phyloP scores from a whole-genome alignment of 73 alveolate species.

The Stentor roeselii region DNA sequence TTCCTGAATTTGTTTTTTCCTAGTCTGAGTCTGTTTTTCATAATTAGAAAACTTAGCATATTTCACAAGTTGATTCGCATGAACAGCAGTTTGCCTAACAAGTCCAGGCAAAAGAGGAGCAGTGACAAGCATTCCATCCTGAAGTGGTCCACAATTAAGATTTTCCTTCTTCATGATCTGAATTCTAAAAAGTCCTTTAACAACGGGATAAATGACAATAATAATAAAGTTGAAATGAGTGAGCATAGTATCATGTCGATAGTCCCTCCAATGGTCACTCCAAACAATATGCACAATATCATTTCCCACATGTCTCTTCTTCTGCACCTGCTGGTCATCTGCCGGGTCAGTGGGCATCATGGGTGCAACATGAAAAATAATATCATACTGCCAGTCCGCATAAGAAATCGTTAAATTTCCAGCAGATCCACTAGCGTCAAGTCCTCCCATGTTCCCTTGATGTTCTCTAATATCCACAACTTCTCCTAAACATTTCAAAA shows the following conservation, averaged over 20 bases:
- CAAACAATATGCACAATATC: slow-evolving; percentile 31
- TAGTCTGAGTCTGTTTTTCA: background rate
- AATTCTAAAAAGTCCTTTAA: background rate
- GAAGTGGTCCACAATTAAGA: slow-evolving; percentile 7
- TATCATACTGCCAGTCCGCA: slow-evolving; percentile 21
- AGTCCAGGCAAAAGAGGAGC: background rate
- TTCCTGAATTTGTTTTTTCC: background rate
- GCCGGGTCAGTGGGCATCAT: slow-evolving; percentile 26
- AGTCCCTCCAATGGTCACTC: slow-evolving; percentile 22
- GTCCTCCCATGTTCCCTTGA: slow-evolving; percentile 25
- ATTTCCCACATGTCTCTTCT: slow-evolving; percentile 31
- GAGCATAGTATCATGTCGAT: slow-evolving; percentile 11
- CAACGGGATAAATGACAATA: slow-evolving; percentile 7
- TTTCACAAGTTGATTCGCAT: slow-evolving; percentile 5
- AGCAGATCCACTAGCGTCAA: slow-evolving; percentile 21
- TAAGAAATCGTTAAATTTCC: slow-evolving; percentile 27
- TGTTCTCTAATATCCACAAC: slow-evolving; percentile 17
- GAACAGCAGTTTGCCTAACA: slow-evolving; percentile 18
- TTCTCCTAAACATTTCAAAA: background rate
- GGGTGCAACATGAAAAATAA: slow-evolving; percentile 24
- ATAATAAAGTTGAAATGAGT: slow-evolving; percentile 23
- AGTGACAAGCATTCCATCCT: slow-evolving; percentile 24
- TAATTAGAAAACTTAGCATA: background rate
- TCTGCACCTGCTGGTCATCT: slow-evolving; percentile 27
- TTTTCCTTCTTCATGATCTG: background rate